These are phyloP conservation scores for Wallacemonas sp. DNA, from an alignment of 208 protist genomes.

Conservation along the genomic window DNA sequence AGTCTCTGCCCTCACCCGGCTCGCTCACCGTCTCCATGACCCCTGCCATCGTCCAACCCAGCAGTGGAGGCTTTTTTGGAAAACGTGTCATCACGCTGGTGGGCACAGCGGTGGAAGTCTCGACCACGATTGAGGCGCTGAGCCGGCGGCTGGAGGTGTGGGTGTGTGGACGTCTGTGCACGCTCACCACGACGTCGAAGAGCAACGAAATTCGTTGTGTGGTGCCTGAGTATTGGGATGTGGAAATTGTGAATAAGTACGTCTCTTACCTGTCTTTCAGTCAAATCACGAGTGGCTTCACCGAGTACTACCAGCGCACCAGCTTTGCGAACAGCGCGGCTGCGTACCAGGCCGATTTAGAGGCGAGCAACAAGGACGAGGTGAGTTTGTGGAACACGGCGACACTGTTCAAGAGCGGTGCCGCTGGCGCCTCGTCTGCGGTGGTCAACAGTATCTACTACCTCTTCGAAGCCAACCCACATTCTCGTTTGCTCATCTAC, in stretches of 20 bases:
- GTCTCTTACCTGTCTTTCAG: conserved; percentile 20
- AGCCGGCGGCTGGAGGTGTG: conserved; percentile 19
- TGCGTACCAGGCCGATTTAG: background rate
- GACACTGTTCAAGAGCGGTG: background rate
- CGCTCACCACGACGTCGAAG: conserved; percentile 18
- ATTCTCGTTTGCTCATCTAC: conserved; percentile 37
- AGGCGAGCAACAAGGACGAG: background rate
- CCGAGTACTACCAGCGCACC: conserved; percentile 7
- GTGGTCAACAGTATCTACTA: conserved; percentile 12
- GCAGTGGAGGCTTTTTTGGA: conserved; percentile 25
- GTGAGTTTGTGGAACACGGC: background rate
- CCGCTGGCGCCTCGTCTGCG: conserved; percentile 3
- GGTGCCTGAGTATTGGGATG: conserved; percentile 37
- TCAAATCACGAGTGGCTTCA: conserved; percentile 20
- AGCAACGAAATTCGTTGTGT: conserved; percentile 29
- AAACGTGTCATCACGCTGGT: conserved; percentile 19
- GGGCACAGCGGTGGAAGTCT: conserved; percentile 20
- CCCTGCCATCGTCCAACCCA: conserved; percentile 26
- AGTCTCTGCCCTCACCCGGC: background rate
- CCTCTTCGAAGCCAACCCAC: conserved; percentile 27
- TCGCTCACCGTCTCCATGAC: conserved; percentile 29
- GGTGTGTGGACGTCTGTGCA: conserved; percentile 36
- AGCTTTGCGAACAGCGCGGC: background rate
- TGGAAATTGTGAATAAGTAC: conserved; percentile 22
- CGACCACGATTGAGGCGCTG: background rate